Evolutionary conservation across 192 early-diverging fungal genomes (phyloP).

Genomic region (Backusella parvicylindrica): DNA sequence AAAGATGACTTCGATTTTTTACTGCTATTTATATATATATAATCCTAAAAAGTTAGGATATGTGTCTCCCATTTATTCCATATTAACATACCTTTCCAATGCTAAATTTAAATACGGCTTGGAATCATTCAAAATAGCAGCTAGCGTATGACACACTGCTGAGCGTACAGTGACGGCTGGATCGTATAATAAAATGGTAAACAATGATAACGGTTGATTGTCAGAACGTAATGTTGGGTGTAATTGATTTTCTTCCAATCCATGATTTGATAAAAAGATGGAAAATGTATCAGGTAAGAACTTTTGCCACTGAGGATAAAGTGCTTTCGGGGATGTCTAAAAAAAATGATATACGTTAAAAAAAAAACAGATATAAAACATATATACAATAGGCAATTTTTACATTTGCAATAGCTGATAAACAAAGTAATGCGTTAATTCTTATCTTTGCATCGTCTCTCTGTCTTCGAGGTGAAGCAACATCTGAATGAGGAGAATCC

Average conservation of each 20-base stretch:
- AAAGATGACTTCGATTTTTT: conserved; percentile 40
- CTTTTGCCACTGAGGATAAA: conserved; percentile 53
- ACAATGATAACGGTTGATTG: conserved; percentile 39
- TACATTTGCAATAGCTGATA: conserved; percentile 46
- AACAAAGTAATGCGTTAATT: conserved; percentile 49
- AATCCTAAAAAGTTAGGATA: background rate
- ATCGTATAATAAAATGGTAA: conserved; percentile 47
- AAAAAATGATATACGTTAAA: background rate
- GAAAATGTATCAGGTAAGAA: conserved; percentile 43
- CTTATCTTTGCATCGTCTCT: conserved; percentile 49
- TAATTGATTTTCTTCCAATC: background rate
- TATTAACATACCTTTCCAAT: conserved; percentile 49
- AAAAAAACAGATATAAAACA: background rate
- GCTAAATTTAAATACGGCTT: conserved; percentile 53
- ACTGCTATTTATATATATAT: background rate
- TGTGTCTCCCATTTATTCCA: too few species aligned
- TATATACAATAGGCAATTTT: background rate
- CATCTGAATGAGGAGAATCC: conserved; percentile 27
- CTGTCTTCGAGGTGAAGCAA: conserved; percentile 13
- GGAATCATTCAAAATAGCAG: conserved; percentile 43
- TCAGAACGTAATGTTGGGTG: conserved; percentile 14
- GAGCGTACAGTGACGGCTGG: conserved; percentile 41
- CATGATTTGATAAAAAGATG: conserved; percentile 17
- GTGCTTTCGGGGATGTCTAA: conserved; percentile 39
- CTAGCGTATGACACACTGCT: conserved; percentile 41